Percentiles rank a stretch among this genome's conserved stretches.
Conservation (phyloP, 2,329 filamentous ascomycete species). For the Paramyrothecium sp. region DNA sequence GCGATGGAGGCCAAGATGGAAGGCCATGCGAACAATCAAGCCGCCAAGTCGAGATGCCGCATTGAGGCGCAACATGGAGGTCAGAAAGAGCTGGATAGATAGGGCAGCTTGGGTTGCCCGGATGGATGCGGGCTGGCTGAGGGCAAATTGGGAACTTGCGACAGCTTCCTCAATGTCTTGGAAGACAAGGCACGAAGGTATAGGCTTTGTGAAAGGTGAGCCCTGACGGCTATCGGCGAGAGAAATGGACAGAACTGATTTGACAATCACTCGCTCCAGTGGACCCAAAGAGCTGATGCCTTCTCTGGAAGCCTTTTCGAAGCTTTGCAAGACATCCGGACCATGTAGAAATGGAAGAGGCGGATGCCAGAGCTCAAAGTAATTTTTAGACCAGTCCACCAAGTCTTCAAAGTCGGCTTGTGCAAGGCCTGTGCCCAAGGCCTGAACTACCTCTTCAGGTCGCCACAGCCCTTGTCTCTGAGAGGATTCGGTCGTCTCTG, state of each 20-base stretch:
- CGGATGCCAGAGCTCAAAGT: conserved; percentile 58
- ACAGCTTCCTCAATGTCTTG: conserved; percentile 47
- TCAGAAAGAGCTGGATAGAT: conserved; percentile 51
- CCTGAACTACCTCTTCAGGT: neutral
- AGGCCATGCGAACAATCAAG: conserved; percentile 52
- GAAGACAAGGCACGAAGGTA: conserved; percentile 45
- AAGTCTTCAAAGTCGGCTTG: conserved; percentile 43
- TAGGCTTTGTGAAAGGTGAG: conserved; percentile 16
- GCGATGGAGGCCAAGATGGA: conserved; percentile 57
- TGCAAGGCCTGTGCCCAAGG: neutral
- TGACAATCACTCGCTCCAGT: conserved; percentile 40
- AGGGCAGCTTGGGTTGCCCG: conserved; percentile 49
- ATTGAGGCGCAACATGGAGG: conserved; percentile 55
- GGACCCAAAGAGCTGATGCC: conserved; percentile 26
- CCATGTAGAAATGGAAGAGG: conserved; percentile 56
- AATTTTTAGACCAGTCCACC: conserved; percentile 47
- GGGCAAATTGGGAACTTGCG: conserved; percentile 43
- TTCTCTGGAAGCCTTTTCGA: conserved; percentile 39
- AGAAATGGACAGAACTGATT: conserved; percentile 51
- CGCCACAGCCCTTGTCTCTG: neutral
- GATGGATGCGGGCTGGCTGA: conserved; percentile 46
- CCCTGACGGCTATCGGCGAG: conserved; percentile 50
- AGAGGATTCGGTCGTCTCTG: neutral
- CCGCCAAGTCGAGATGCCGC: conserved; percentile 56
- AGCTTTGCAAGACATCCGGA: conserved; percentile 43